These are phyloP conservation scores for Phlebiopsis gigantea DNA, from an alignment of 768 basidiomycete species.

Conservation along the genomic window DNA sequence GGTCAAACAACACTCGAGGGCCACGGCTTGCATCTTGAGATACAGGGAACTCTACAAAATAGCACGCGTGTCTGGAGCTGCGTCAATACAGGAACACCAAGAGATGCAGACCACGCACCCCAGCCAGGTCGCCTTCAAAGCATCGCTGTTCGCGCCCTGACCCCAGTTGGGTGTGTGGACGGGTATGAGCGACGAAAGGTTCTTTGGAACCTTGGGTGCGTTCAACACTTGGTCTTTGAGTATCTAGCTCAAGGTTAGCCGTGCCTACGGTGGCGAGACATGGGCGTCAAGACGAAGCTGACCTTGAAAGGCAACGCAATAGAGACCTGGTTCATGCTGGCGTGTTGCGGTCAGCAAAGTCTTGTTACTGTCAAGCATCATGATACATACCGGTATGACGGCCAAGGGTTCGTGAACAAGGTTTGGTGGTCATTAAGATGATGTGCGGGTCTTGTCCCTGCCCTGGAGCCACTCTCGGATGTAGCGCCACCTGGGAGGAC, in stretches of 20 bases:
- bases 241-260: not conserved
- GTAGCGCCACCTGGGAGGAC: not conserved
- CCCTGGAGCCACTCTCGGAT: not conserved
- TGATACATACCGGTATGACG: slow-evolving; percentile 17
- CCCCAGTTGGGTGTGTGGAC: slow-evolving; percentile 24
- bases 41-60: slow-evolving; percentile 33
- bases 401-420: slow-evolving; percentile 18
- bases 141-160: slow-evolving; percentile 1
- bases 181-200: slow-evolving; percentile 16
- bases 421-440: slow-evolving; percentile 11
- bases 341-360: not conserved
- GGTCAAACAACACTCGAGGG: slow-evolving; percentile 35
- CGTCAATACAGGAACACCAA: not conserved
- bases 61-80: slow-evolving; percentile 31
- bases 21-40: slow-evolving; percentile 29
- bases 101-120: slow-evolving; percentile 16
- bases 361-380: not conserved
- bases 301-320: not conserved
- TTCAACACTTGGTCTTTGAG: not conserved
- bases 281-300: no score
- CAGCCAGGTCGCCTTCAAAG: slow-evolving; percentile 33
- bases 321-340: no score
- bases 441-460: slow-evolving; percentile 11
- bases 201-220: slow-evolving; percentile 5
- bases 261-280: not conserved